Evolutionary conservation across 2,329 filamentous ascomycete species (phyloP).

Genomic region (Pseudocercospora crystallina): DNA sequence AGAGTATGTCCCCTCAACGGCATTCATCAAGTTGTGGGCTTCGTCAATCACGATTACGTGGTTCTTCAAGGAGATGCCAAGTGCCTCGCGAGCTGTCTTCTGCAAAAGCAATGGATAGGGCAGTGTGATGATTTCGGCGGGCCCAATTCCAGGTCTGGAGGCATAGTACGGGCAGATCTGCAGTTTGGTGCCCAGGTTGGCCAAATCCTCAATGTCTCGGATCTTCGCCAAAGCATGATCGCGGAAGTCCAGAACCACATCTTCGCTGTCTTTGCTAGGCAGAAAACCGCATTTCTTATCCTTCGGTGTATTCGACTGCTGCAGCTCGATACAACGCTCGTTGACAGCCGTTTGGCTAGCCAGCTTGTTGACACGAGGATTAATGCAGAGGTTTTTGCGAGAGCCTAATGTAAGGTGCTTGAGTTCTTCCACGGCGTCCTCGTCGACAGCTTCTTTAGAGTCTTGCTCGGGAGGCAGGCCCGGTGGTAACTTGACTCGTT

Average conservation of each 20-base stretch:
- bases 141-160: constrained; percentile 78
- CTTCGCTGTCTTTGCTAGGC: constrained; percentile 73
- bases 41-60: constrained; percentile 96
- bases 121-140: constrained; percentile 76
- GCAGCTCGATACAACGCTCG: constrained; percentile 85
- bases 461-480: constrained; percentile 50
- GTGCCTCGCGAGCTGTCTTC: constrained; percentile 79
- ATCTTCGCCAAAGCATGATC: constrained; percentile 81
- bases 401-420: constrained; percentile 85
- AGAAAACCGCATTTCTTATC: constrained; percentile 73
- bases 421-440: constrained; percentile 55
- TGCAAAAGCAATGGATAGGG: constrained; percentile 91
- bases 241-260: constrained; percentile 74
- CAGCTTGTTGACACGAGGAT: constrained; percentile 73
- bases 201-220: constrained; percentile 90
- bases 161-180: constrained; percentile 94
- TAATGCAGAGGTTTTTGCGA: constrained; percentile 86
- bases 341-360: constrained; percentile 78
- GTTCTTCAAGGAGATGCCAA: constrained; percentile 80
- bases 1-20: constrained; percentile 83
- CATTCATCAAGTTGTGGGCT: constrained; percentile 96
- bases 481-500: constrained; percentile 73
- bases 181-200: constrained; percentile 71
- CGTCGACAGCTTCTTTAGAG: constrained; percentile 1
- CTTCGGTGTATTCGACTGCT: constrained; percentile 64